Evolutionary conservation across 2,329 filamentous ascomycete species (phyloP).

Genomic region (Exophiala phaeomuriformis): DNA sequence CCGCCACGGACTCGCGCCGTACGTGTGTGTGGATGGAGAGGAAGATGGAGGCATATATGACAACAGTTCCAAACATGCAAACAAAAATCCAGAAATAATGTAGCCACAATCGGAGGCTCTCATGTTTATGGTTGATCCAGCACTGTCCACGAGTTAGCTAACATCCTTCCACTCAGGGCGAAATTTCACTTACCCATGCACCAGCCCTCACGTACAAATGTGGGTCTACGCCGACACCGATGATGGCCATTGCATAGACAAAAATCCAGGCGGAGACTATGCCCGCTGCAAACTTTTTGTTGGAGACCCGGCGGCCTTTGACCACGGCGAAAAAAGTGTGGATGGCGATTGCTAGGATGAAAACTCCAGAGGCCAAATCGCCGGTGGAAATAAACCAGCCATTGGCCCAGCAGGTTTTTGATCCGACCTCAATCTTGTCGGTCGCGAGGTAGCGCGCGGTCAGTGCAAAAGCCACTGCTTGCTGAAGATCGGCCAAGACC

Average conservation of each 20-base stretch:
- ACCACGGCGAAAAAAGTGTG: constrained; percentile 48
- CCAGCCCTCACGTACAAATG: constrained; percentile 44
- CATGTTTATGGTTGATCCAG: constrained; percentile 42
- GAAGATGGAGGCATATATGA: constrained; percentile 41
- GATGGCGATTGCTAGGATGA: constrained; percentile 49
- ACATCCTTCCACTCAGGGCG: neutral
- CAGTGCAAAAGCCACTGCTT: constrained; percentile 45
- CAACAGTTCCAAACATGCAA: constrained; percentile 45
- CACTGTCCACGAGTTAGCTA: constrained; percentile 35
- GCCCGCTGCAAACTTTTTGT: constrained; percentile 39
- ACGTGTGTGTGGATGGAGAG: constrained; percentile 7
- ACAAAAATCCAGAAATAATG: constrained; percentile 52
- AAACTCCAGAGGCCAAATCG: constrained; percentile 47
- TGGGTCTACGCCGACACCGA: constrained; percentile 40
- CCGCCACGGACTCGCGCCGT: neutral
- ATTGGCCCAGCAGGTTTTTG: constrained; percentile 44
- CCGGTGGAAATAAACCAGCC: constrained; percentile 48
- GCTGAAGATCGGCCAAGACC: constrained; percentile 47
- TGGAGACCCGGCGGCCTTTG: constrained; percentile 41
- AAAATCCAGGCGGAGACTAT: constrained; percentile 44
- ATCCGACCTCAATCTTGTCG: constrained; percentile 40
- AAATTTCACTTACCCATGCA: constrained; percentile 41
- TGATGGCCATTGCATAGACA: constrained; percentile 40
- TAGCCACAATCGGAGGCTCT: constrained; percentile 43
- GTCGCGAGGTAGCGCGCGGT: constrained; percentile 43